Base-by-base conservation (phyloP, 2,329 filamentous ascomycete species). In the Intubia oerlemansii region DNA sequence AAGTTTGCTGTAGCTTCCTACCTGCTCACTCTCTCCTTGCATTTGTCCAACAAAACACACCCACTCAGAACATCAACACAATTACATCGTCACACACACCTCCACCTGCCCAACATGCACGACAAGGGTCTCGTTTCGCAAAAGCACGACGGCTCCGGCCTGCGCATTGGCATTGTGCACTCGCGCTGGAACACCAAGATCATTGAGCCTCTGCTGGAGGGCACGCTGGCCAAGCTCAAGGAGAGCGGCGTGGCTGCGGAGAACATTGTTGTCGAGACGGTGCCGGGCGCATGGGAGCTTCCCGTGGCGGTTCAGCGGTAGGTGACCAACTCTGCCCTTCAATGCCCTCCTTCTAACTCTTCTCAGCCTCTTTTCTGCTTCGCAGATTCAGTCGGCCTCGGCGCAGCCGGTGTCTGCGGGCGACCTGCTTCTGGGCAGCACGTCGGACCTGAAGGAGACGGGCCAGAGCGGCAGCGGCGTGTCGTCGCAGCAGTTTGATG, bases 121-220 rank as follows among this genome's bases (percentile, higher is more conserved):
- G 49, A 61, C 49, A 69, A 68, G 43, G 62, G 61, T 33, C 63
- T 63, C n/a, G 53, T 54, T 38, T 53, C 56, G 30, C 54, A 69
- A 46, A 54, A 62, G 41, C 60, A 68, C 50, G 59, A 73, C 47
- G 76, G 78, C 50, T 68, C 68, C 43, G 60, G 58, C 44, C 67
- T 98, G 38, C 80, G 88, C 46, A 74, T 98, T 47, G 85, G 78
- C 47, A 95, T 98, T 47, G 67, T 98, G 34, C 88, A 95, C 56
- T 85, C 85, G 34, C 73, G 88, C 44, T 98, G 88, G 88, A 98
- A 98, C 57, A 63, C 62, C 39, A 65, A 63, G 39, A 80, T 98
- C 48, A 92, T 95, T 51, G 71, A 78, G 34, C 71, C 81, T 30
- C 70, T 98, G 32, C 63, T 98, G 35, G 59, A 65, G 29, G 88